A percentile compares a stretch with the other conserved stretches of the same genome.
Conservation (phyloP, 352 stramenopile species). For the Phytophthora brassicae region DNA sequence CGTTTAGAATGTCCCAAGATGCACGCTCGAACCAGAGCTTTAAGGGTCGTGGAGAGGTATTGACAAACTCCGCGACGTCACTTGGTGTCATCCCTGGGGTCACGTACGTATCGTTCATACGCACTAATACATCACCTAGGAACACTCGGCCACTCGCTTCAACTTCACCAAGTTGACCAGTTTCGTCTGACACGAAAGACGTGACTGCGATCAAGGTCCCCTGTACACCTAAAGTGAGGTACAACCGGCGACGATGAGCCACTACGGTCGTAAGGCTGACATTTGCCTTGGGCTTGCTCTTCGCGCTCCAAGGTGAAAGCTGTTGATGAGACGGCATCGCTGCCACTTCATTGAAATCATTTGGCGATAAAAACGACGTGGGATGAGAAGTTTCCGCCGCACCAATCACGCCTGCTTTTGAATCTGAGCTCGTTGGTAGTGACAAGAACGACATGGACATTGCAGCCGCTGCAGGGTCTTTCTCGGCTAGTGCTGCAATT, state of each 20-base stretch:
- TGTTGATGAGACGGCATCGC: slow-evolving; percentile 12
- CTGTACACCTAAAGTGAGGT: slow-evolving; percentile 56
- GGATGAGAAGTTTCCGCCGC: slow-evolving; percentile 4
- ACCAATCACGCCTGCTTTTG: not conserved
- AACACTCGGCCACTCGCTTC: slow-evolving; percentile 72
- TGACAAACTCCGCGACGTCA: slow-evolving; percentile 54
- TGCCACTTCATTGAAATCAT: slow-evolving; percentile 37
- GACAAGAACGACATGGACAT: slow-evolving; percentile 12
- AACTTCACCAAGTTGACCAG: slow-evolving; percentile 57
- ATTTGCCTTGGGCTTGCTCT: slow-evolving; percentile 7
- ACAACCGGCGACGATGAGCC: slow-evolving; percentile 45
- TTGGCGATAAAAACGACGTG: slow-evolving; percentile 55
- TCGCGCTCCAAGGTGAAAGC: not conserved
- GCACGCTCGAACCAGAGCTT: slow-evolving; percentile 60
- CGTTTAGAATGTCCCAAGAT: slow-evolving; percentile 59
- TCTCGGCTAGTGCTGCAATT: slow-evolving; percentile 26
- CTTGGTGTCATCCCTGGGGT: slow-evolving; percentile 30
- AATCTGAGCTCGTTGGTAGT: not conserved
- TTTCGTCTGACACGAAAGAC: slow-evolving; percentile 57
- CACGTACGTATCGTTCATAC: slow-evolving; percentile 44
- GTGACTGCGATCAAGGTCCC: slow-evolving; percentile 57
- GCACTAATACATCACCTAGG: slow-evolving; percentile 61
- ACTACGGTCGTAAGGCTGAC: slow-evolving; percentile 38
- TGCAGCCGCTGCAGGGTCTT: slow-evolving; percentile 3
- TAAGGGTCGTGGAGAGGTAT: slow-evolving; percentile 42